Evolutionary conservation across 257 asterid genomes (phyloP), one percentile per base, ranked within the genome.

Genomic region (Haberlea rhodopensis): DNA sequence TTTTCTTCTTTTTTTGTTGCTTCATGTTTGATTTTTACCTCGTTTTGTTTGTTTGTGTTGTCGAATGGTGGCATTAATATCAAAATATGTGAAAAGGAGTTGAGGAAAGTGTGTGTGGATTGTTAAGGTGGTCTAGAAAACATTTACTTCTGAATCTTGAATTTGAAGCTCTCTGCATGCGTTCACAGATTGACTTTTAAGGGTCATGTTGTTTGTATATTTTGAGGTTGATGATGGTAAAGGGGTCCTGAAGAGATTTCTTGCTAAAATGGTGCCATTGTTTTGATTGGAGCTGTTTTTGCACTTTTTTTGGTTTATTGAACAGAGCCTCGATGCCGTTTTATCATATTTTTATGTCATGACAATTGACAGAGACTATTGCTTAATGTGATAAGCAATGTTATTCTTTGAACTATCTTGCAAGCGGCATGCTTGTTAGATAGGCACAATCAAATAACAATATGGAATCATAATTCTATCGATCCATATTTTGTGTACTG

Each of bases 21-120:
- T 40, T 53, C 27, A 13, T 70, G 66, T 49, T 46, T 63, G 43
- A 56, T 25, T 11, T 48, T 31, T 54, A 43, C 21, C 19, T 67
- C 45, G 59, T 26, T 25, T 26, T 4, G 28, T 63, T 45, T 11
- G 25, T 7, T 8, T 11, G 24, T 54, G 26, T 22, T 34, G 57
- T 37, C 6, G 56, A 32, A 21, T 19, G 29, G 28, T 27, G 20
- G 32, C 2, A 27, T 28, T 51, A 28, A 5, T 40, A 19, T 34
- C 52, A 11, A 48, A 61, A 13, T 52, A 21, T 20, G 52, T 57
- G 29, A 21, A 49, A 34, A 57, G 27, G 43, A 40, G 56, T 22
- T 9, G 5, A 18, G 34, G 28, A 34, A 51, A 20, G 21, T 20
- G n/a, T 40, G 56, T 25, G 52, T 68, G 21, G 22, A 9, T 27